Evolutionary conservation across 805 yeast species (phyloP), one percentile per base, ranked within the genome.

Genomic region (Candida jianshihensis): DNA sequence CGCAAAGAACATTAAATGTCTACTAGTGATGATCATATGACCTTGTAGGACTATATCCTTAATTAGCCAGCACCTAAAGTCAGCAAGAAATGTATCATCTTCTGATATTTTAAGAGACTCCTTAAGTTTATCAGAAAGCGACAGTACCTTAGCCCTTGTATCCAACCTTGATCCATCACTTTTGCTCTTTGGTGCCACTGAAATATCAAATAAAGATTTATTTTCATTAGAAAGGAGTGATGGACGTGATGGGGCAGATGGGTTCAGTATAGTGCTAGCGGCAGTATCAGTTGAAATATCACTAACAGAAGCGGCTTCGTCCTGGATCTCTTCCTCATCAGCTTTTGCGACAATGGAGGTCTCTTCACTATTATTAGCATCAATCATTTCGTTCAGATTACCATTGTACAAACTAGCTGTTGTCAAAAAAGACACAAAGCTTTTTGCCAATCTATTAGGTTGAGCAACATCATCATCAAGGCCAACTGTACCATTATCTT

Each of bases 11-110:
- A 86, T 60, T 6, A 89, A 53, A 42, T 74, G 73, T 13, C 69
- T 62, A 30, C 65, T 58, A 1, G 97, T 88, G 19, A 90, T 57
- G 47, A 82, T 82, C 14, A 88, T 56, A 48, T 83, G 89, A 3
- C 97, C 97, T 57, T 87, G 96, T 19, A 88, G 61, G 19, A 90
- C 62, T 0, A 89, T 92, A 48, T 85, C 95, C 41, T 78, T 73
- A 39, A 87, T 64, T 26, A 89, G 63, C 95, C 96, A 89, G 21
- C 88, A 77, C 3, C 81, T 70, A 48, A 69, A 81, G 42, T 78
- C 83, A n/a, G 69, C 71, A 22, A 71, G 47, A 41, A 80, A 68
- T n/a, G 57, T 56, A 46, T 81, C 88, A 28, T 68, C 67, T 16
- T 67, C 71, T n/a, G 58, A 54, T n/a, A 81, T 56, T 5, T 65